These are phyloP conservation scores for Beauveria medogensis DNA, from an alignment of 2,329 filamentous ascomycete genomes.

Conservation along the genomic window DNA sequence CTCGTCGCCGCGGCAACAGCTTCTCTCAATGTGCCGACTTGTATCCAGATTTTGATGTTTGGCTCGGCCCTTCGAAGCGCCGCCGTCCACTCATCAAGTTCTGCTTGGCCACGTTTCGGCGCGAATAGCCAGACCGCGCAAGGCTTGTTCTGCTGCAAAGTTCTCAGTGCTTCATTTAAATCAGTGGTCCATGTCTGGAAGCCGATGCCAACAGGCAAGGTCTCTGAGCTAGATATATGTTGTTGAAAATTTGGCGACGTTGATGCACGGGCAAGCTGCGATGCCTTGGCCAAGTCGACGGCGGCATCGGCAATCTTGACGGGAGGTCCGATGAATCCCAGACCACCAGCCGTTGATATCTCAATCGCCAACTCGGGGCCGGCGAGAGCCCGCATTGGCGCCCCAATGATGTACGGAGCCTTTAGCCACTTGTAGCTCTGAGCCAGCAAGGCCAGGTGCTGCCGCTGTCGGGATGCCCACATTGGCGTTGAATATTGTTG, in stretches of 20 bases:
- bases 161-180: constrained; percentile 22
- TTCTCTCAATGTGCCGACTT: constrained; percentile 41
- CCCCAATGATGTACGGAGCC: constrained; percentile 45
- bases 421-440: constrained; percentile 26
- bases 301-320: constrained; percentile 24
- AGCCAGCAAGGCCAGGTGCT: constrained; percentile 7
- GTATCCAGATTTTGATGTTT: constrained; percentile 42
- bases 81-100: constrained; percentile 36
- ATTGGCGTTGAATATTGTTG: not conserved
- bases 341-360: constrained; percentile 63
- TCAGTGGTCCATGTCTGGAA: constrained; percentile 38
- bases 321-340: constrained; percentile 41
- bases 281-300: constrained; percentile 23
- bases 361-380: constrained; percentile 47
- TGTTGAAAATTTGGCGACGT: constrained; percentile 9
- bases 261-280: constrained; percentile 17
- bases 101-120: constrained; percentile 26
- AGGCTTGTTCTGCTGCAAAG: constrained; percentile 24
- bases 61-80: constrained; percentile 31
- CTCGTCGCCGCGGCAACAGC: constrained; percentile 32
- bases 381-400: constrained; percentile 62
- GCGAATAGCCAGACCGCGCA: constrained; percentile 42
- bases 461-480: not conserved
- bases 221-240: not conserved
- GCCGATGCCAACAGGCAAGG: constrained; percentile 39